Base-by-base conservation (phyloP, 140 eudicot species). In the Oenanthe javanica region DNA sequence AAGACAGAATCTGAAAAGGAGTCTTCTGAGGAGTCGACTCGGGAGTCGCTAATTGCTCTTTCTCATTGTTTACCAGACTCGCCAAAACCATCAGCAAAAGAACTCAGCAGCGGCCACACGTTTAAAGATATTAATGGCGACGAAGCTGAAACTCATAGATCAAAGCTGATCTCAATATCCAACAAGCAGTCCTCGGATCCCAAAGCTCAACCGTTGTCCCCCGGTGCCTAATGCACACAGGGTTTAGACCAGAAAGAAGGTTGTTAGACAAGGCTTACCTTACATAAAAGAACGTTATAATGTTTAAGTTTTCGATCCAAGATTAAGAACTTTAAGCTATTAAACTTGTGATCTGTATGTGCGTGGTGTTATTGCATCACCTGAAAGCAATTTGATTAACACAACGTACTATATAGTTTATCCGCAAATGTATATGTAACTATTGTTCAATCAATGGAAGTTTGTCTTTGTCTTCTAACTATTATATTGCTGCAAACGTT, bases 61-160 rank as follows among this genome's bases (percentile, higher is more conserved):
- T 47, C 78, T 75, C 31, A 47, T 75, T 75, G 57, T 75, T 5
- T 75, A 13, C 78, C 78, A 4, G 78, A 75, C 27, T 75, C 78
- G 40, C 78, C 78, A 75, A 23, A 52, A 40, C 78, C 40, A 13
- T 75, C 36, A 31, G 36, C 78, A 75, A 47, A 75, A 40, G 23
- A 23, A n/a, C 59, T 13, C 21, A 75, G 11, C 61, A 11, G 61
- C 3, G 43, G 16, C 57, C 18, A 21, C 49, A 1, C 31, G 16
- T 3, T n/a, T 25, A 49, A 75, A 47, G 78, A 43, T 9, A 74
- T 19, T 8, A 72, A 72, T 72, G 77, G 78, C 13, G 59, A 74
- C 11, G 12, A 14, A 48, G 78, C 78, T 9, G 61, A 75, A 75
- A n/a, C 31, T 47, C 14, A 46, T 9, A 75, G 78, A 12, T 75